Evolutionary conservation across 805 yeast species (phyloP), one percentile per base, ranked within the genome.

Genomic region (Candida boleticola): DNA sequence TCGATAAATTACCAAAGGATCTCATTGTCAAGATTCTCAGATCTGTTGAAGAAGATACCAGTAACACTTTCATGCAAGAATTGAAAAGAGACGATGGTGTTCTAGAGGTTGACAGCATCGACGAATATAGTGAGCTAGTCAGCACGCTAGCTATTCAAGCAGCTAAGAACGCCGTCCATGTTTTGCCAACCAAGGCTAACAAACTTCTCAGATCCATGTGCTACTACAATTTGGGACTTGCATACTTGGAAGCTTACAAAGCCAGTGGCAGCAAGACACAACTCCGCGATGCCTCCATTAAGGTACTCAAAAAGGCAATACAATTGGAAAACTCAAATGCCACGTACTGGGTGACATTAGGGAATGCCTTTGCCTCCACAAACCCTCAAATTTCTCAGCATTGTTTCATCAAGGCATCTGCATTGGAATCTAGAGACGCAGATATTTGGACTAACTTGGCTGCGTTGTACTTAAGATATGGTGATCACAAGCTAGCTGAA

Each of bases 321-420:
- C 80, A 76, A 42, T 63, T 80, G 6, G 97, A 92, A 58, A 74
- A 83, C 4, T 77, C 74, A 43, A 85, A 84, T 47, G 69, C 84
- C 1, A 80, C 76, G 16, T 80, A 80, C 44, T 93, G 99, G 99
- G 71, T 79, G 40, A 83, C 86, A 0, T 68, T 92, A 22, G 99
- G 98, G 11, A 75, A 84, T 43, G 85, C 89, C 0, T 78, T 88
- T 5, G 73, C 82, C 41, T 64, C 79, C 3, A 61, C 71, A 3
- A 85, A 80, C 49, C 82, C 92, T 0, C 74, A 77, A 37, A 85
- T 88, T 5, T 72, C 97, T 0, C 99, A 93, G 62, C 99, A 93
- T 64, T 89, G 97, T 59, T 88, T 86, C 53, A 85, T 93, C 52
- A 84, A 87, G 48, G 90, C 97, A 0, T 64, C 82, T 2, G 73